Evolutionary conservation across 441 rosid genomes (phyloP), one percentile per base, ranked within the genome.

Genomic region (Bocquillonia castaneifolia): DNA sequence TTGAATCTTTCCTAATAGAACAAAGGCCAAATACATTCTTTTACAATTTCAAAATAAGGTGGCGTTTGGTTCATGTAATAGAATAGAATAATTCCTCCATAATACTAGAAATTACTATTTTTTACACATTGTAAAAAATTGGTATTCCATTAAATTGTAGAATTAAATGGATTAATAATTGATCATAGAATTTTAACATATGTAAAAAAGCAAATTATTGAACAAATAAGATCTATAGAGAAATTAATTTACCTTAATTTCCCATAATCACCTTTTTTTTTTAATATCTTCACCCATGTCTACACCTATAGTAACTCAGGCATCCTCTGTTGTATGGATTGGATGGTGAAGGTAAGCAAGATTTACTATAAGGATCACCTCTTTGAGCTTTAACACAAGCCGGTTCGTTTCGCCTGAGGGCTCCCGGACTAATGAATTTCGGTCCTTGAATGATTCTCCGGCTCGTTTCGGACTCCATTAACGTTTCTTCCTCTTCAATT

Each of bases 281-380:
- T n/a, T n/a, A n/a, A n/a, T n/a, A n/a, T n/a, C n/a, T n/a, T n/a
- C 18, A 28, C 9, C 28, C 1, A 47, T 15, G 13, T 34, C 73
- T 68, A 31, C 73, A 74, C 66, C 31, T 31, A 26, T 68, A 50
- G 22, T 3, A 0, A 31, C 2, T 25, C 25, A 4, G 0, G 61
- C 77, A 74, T 1, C 73, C 77, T 42, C 74, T 65, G 26, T 17
- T n/a, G 13, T 59, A 58, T 0, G 7, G 3, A 44, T 71, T 71
- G 40, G 68, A 67, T 0, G 44, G 18, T 12, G 69, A 34, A 51
- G 72, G 61, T n/a, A 69, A 32, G 71, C 78, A 75, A 32, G 36
- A 48, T 23, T 17, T 37, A 3, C 28, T 17, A 42, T 75, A 71
- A 7, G 75, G 56, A 0, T 14, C 17, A n/a, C 69, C 66, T 15